These are phyloP conservation scores for Delonix regia DNA, from an alignment of 306 rosid species.

Conservation along the genomic window DNA sequence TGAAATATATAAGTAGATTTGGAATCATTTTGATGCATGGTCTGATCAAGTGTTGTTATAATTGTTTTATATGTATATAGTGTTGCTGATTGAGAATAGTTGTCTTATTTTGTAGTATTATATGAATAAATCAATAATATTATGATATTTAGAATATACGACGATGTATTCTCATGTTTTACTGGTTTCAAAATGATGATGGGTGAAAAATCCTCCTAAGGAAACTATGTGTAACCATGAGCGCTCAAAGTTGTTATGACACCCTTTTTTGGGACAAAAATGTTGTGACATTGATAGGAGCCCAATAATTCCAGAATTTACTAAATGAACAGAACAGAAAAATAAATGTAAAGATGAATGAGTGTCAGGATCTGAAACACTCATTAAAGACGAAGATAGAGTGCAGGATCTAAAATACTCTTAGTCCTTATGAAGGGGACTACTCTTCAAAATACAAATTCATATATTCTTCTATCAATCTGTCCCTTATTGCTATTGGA, in stretches of 20 bases:
- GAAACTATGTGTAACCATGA: not conserved
- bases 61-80: not conserved
- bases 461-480: too few relatives aligned
- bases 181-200: not conserved
- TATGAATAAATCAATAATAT: not conserved
- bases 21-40: not conserved
- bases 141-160: not conserved
- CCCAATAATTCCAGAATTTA: too few relatives aligned
- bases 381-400: too few relatives aligned
- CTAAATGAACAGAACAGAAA: too few relatives aligned
- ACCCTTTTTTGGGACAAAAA: not conserved
- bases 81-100: not conserved
- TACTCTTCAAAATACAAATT: too few relatives aligned
- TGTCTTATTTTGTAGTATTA: not conserved
- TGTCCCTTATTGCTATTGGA: too few relatives aligned
- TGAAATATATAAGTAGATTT: not conserved
- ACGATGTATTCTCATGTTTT: not conserved
- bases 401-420: too few relatives aligned
- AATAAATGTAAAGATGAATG: too few relatives aligned
- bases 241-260: not conserved
- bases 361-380: too few relatives aligned
- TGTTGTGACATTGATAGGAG: too few relatives aligned
- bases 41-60: not conserved
- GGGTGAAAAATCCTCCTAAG: not conserved
- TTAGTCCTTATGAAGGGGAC: too few relatives aligned